Conservation (phyloP, 192 early-diverging fungal genomes). For the Coemansia interrupta region DNA sequence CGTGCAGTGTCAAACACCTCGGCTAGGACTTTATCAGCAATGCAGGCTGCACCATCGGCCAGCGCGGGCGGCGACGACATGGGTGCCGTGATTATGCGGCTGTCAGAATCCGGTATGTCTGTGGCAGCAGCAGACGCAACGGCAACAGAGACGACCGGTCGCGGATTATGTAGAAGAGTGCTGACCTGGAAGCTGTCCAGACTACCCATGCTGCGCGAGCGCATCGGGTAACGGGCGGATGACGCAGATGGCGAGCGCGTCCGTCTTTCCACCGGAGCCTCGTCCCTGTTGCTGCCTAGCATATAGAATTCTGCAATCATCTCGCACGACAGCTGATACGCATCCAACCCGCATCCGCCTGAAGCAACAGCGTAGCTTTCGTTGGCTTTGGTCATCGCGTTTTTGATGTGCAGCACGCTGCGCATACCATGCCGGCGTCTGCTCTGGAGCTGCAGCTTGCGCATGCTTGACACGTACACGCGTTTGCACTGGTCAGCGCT, state of each 20-base stretch:
- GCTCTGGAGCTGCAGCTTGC: conserved; percentile 41
- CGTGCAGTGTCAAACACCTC: not conserved
- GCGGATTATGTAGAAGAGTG: not conserved
- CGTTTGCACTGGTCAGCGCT: conserved; percentile 40
- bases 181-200: not conserved
- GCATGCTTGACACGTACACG: conserved; percentile 33
- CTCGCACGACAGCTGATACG: conserved; percentile 10
- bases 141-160: conserved; percentile 1
- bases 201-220: conserved; percentile 8
- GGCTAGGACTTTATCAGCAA: conserved; percentile 15
- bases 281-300: not conserved
- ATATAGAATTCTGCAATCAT: conserved; percentile 27
- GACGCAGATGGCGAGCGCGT: not conserved
- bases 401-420: conserved; percentile 37
- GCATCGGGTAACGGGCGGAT: not conserved
- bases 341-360: conserved; percentile 28
- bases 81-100: conserved; percentile 12
- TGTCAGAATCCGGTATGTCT: not conserved
- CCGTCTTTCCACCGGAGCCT: not conserved
- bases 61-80: conserved; percentile 15
- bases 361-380: conserved; percentile 28
- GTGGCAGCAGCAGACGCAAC: not conserved
- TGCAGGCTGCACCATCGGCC: conserved; percentile 8
- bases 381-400: conserved; percentile 42
- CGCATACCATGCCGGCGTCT: conserved; percentile 23